These are phyloP conservation scores for Podosphaera aphanis DNA, from an alignment of 2,329 filamentous ascomycete genomes.

Conservation along the genomic window DNA sequence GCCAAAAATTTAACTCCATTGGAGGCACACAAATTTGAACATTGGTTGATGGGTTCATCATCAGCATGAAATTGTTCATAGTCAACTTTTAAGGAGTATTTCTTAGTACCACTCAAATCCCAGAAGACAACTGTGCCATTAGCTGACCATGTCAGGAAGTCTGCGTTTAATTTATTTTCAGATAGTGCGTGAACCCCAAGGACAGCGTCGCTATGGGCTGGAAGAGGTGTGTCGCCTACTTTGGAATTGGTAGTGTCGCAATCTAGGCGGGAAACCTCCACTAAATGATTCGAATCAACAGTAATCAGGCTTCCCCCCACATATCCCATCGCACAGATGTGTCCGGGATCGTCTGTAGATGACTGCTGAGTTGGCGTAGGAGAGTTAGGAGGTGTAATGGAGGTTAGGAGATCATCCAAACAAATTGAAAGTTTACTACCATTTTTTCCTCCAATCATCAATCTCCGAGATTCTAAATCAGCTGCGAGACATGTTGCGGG, in stretches of 20 bases:
- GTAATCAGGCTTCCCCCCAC: conserved; percentile 44
- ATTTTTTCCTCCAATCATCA: conserved; percentile 18
- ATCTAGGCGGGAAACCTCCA: conserved; percentile 30
- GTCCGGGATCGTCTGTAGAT: conserved; percentile 14
- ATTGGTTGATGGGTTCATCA: conserved; percentile 30
- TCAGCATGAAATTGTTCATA: conserved; percentile 39
- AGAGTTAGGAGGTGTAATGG: conserved; percentile 14
- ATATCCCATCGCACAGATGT: conserved; percentile 44
- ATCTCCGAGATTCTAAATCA: conserved; percentile 15
- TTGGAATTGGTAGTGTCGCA: conserved; percentile 16
- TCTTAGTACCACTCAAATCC: conserved; percentile 48
- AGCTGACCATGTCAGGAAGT: conserved; percentile 76
- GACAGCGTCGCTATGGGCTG: conserved; percentile 40
- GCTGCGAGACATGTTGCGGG: conserved; percentile 20
- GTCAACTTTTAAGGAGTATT: conserved; percentile 38
- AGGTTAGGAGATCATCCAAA: conserved; percentile 20
- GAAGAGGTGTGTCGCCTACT: conserved; percentile 27
- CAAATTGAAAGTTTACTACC: conserved; percentile 25
- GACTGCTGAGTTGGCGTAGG: conserved; percentile 8
- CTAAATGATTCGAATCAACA: conserved; percentile 51
- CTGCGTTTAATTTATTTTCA: conserved; percentile 36
- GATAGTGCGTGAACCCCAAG: conserved; percentile 48
- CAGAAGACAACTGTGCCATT: conserved; percentile 66
- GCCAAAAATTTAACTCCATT: conserved; percentile 42
- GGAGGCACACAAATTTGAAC: conserved; percentile 35